phyloP scores from a whole-genome alignment of 176 grass and related monocot genomes.

The Themeda triandra region DNA sequence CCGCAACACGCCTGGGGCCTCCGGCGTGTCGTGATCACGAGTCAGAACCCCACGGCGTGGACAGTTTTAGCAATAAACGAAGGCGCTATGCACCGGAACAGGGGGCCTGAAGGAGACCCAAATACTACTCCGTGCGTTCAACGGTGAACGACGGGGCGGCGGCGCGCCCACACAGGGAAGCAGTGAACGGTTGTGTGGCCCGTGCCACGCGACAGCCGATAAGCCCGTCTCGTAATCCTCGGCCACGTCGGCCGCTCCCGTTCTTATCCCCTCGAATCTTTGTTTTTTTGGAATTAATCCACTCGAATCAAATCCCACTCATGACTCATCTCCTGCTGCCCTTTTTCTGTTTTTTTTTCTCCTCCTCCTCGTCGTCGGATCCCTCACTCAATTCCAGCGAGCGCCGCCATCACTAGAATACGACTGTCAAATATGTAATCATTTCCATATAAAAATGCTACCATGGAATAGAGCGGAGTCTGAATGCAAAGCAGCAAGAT shows the following conservation, averaged over 20 bases:
- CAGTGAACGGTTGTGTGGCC: not conserved
- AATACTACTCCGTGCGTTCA: not conserved
- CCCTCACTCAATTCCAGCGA: not conserved
- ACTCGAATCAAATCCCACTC: slow-evolving; percentile 7
- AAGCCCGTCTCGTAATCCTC: not conserved
- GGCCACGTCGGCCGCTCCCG: not conserved
- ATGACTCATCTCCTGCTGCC: not conserved
- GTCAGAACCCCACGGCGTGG: not conserved
- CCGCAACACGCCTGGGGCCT: not conserved
- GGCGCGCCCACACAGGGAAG: not conserved
- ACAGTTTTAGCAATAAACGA: not conserved
- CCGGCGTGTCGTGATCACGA: not conserved
- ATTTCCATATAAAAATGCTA: not conserved
- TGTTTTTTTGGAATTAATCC: too few species aligned
- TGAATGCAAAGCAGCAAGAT: not conserved
- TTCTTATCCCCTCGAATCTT: slow-evolving; percentile 20
- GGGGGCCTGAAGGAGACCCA: not conserved
- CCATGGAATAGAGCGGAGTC: too few species aligned
- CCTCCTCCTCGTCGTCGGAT: not conserved
- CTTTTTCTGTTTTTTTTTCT: not conserved
- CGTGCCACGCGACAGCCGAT: not conserved
- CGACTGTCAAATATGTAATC: not conserved
- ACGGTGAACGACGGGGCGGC: not conserved
- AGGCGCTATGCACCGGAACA: not conserved
- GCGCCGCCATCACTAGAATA: not conserved